phyloP scores from a whole-genome alignment of 2,329 filamentous ascomycete genomes.

The Pseudogymnoascus sp. region DNA sequence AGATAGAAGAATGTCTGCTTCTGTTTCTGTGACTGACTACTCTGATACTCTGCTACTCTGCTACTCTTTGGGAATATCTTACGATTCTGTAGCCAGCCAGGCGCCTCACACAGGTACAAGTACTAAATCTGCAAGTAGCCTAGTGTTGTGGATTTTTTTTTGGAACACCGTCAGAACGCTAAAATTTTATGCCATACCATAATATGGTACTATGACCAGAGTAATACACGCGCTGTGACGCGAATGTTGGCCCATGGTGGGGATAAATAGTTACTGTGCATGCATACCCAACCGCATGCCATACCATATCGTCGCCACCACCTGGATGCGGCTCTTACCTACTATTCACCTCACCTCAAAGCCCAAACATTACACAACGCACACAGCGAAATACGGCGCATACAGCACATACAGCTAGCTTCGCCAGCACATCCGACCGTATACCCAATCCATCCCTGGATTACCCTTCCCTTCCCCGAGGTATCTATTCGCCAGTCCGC shows the following conservation, averaged over 20 bases:
- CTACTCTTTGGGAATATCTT: not conserved
- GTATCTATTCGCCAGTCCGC: not conserved
- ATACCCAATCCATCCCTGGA: constrained; percentile 1
- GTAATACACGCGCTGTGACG: not conserved
- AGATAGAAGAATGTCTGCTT: not conserved
- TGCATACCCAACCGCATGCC: not conserved
- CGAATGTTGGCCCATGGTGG: not conserved
- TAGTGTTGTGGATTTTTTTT: not conserved
- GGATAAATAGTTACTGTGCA: not conserved
- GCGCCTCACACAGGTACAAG: not conserved
- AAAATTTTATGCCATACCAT: not conserved
- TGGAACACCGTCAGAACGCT: not conserved
- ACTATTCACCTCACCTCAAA: not conserved
- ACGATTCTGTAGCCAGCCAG: not conserved
- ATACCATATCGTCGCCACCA: not conserved
- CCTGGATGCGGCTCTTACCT: not conserved
- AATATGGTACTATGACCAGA: no score
- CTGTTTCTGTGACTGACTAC: not conserved
- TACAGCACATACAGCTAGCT: not conserved
- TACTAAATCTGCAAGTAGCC: constrained; percentile 1
- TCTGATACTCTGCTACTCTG: no score
- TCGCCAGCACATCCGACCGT: not conserved
- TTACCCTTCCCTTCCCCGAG: not conserved
- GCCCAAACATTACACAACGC: not conserved
- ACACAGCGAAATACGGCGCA: not conserved